These are phyloP conservation scores for Whalleya microplaca DNA, from an alignment of 2,329 filamentous ascomycete genomes.

Conservation along the genomic window DNA sequence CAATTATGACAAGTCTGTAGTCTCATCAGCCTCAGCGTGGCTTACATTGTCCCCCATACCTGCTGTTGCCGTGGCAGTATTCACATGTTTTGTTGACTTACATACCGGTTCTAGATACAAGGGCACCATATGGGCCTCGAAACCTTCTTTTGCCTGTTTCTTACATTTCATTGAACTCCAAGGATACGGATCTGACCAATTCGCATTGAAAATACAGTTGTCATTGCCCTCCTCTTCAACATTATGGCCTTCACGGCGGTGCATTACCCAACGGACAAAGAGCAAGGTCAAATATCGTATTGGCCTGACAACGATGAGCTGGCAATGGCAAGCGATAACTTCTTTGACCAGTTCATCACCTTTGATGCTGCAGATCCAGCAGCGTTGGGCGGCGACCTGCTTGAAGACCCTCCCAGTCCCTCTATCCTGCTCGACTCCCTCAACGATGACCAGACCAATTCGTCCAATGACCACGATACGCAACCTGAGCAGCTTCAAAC, in stretches of 20 bases:
- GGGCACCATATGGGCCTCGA: slow-evolving; percentile 19
- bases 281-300: slow-evolving; percentile 31
- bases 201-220: slow-evolving; percentile 19
- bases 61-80: slow-evolving; percentile 37
- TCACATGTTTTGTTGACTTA: slow-evolving; percentile 38
- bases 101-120: slow-evolving; percentile 32
- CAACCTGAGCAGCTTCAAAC: slow-evolving; percentile 15
- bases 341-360: slow-evolving; percentile 41
- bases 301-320: slow-evolving; percentile 38
- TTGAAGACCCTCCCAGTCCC: slow-evolving; percentile 37
- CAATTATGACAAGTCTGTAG: slow-evolving; percentile 31
- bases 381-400: slow-evolving; percentile 23
- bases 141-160: slow-evolving; percentile 21
- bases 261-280: slow-evolving; percentile 38
- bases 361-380: slow-evolving; percentile 36
- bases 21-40: slow-evolving; percentile 33
- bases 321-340: slow-evolving; percentile 32
- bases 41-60: slow-evolving; percentile 32
- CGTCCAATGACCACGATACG: slow-evolving; percentile 27
- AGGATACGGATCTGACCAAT: slow-evolving; percentile 17
- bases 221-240: slow-evolving; percentile 18
- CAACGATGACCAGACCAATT: slow-evolving; percentile 23
- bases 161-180: slow-evolving; percentile 19
- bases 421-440: slow-evolving; percentile 37
- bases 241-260: slow-evolving; percentile 38